Conservation (phyloP, 2,329 filamentous ascomycete species). For the Cladosporium sp. region DNA sequence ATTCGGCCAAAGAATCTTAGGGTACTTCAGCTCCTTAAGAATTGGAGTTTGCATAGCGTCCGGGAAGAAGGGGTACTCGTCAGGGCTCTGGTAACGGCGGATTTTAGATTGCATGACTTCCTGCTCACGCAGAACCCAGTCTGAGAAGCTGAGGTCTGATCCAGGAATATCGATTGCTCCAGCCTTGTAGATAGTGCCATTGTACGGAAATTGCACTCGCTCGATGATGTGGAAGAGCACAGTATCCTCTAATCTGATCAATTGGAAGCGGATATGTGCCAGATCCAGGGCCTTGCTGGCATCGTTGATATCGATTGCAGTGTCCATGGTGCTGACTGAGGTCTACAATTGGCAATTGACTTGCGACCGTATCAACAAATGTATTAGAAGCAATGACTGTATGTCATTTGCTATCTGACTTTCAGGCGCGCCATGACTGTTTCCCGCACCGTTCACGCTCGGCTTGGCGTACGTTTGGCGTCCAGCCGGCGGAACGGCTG, state of each 20-base stretch:
- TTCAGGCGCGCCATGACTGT: background rate
- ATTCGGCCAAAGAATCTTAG: constrained; percentile 79
- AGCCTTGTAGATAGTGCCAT: constrained; percentile 76
- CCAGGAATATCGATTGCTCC: constrained; percentile 74
- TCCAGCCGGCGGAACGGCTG: background rate
- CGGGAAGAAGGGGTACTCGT: constrained; percentile 97
- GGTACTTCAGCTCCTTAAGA: constrained; percentile 82
- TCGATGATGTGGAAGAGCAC: constrained; percentile 97
- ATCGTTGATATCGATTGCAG: constrained; percentile 81
- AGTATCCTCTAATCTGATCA: constrained; percentile 90
- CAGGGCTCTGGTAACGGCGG: constrained; percentile 88
- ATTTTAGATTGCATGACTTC: constrained; percentile 88
- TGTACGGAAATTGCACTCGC: constrained; percentile 93
- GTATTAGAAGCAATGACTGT: too few species aligned
- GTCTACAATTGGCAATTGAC: background rate
- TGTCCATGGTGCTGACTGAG: constrained; percentile 60
- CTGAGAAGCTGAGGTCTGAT: constrained; percentile 71
- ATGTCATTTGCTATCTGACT: too few species aligned
- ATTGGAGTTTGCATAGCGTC: constrained; percentile 71
- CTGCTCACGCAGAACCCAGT: constrained; percentile 88
- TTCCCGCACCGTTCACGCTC: background rate
- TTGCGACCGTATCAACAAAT: background rate
- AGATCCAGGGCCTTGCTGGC: constrained; percentile 81
- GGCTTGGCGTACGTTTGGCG: too few species aligned
- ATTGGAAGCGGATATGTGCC: constrained; percentile 72